These are phyloP conservation scores for Plasmodium malariae DNA, from an alignment of 169 alveolate genomes.

Conservation along the genomic window DNA sequence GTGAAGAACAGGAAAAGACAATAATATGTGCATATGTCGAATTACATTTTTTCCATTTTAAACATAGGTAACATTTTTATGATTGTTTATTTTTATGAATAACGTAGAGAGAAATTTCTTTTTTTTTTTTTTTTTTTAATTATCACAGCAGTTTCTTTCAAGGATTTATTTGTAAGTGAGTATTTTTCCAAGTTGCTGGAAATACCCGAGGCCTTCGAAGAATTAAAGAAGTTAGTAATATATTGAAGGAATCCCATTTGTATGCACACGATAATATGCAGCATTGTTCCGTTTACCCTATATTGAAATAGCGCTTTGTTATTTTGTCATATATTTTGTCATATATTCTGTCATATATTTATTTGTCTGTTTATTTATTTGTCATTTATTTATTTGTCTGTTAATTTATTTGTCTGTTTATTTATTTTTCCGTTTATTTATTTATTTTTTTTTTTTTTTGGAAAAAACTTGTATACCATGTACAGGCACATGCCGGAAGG, in stretches of 20 bases:
- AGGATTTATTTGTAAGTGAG: slow-evolving; percentile 60
- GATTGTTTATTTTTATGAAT: not conserved
- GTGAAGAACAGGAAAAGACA: slow-evolving; percentile 9
- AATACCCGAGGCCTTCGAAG: slow-evolving; percentile 69
- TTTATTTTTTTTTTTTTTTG: not conserved
- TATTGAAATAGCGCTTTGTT: too few species aligned
- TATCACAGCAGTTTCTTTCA: slow-evolving; percentile 40
- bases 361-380: too few species aligned
- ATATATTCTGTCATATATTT: too few species aligned
- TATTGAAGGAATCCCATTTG: too few species aligned
- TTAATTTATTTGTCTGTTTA: not conserved
- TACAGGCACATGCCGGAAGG: slow-evolving; percentile 72
- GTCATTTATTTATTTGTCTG: too few species aligned
- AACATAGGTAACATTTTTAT: not conserved
- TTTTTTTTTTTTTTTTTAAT: not conserved
- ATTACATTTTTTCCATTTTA: not conserved
- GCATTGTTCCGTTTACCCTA: too few species aligned
- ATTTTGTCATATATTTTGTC: too few species aligned
- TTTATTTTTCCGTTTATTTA: not conserved
- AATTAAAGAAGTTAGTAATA: slow-evolving; percentile 58
- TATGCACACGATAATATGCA: too few species aligned
- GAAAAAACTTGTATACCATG: not conserved
- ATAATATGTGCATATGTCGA: not conserved
- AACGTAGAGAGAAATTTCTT: not conserved
- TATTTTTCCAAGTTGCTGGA: slow-evolving; percentile 49